These are phyloP conservation scores for Fomitopsis pinicola DNA, from an alignment of 1,284 basidiomycete genomes.

Conservation along the genomic window DNA sequence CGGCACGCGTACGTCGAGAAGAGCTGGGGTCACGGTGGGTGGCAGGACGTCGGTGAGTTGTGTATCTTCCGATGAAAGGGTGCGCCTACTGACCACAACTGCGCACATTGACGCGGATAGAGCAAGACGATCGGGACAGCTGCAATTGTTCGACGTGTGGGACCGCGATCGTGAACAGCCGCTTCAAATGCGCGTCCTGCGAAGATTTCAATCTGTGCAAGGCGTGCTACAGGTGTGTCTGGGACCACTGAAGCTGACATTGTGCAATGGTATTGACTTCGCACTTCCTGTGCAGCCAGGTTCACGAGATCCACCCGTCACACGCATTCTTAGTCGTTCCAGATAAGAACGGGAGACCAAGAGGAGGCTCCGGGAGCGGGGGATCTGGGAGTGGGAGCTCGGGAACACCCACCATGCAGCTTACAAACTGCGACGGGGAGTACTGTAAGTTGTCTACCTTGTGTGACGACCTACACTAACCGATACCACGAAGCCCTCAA, in stretches of 20 bases:
- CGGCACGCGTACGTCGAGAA: conserved; percentile 84
- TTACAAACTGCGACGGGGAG: conserved; percentile 46
- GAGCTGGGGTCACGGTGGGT: conserved; percentile 75
- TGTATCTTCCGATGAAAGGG: background rate
- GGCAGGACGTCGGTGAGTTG: conserved; percentile 81
- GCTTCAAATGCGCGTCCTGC: conserved; percentile 85
- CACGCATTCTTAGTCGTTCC: conserved; percentile 81
- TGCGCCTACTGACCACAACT: background rate
- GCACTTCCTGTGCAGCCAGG: conserved; percentile 43
- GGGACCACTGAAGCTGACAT: background rate
- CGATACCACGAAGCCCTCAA: conserved; percentile 47
- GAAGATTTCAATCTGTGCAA: conserved; percentile 75
- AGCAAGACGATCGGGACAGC: conserved; percentile 62
- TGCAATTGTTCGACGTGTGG: conserved; percentile 78
- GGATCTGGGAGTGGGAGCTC: no score
- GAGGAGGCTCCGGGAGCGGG: background rate
- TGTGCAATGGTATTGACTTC: background rate
- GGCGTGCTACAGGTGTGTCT: conserved; percentile 68
- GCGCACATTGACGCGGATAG: conserved; percentile 29
- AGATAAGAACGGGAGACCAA: conserved; percentile 40
- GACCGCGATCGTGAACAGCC: conserved; percentile 51
- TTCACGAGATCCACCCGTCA: conserved; percentile 85
- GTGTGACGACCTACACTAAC: background rate
- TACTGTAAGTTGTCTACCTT: conserved; percentile 44
- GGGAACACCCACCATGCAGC: conserved; percentile 13